Percentiles rank a stretch among this genome's conserved stretches.
Conservation (phyloP, 371 early-diverging fungal species). For the Chytridium lagenaria region DNA sequence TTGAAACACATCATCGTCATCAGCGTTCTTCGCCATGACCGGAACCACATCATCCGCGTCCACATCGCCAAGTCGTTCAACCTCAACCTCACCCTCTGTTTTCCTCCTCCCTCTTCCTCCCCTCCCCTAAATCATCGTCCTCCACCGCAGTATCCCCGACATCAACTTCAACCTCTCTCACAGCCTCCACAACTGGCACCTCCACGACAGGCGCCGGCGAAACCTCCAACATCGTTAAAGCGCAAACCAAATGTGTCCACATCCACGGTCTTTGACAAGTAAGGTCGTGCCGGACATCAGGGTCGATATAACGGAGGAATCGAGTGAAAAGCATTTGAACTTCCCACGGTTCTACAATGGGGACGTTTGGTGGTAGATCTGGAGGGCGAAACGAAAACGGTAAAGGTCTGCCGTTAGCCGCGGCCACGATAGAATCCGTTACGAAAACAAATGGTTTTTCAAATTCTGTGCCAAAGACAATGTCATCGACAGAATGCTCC, state of each 20-base stretch:
- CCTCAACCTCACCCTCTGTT: not conserved
- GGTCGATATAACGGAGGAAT: not conserved
- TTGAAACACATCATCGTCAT: not conserved
- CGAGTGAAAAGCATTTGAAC: not conserved
- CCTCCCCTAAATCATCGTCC: too few relatives aligned
- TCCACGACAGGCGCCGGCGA: not conserved
- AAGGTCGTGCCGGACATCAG: not conserved
- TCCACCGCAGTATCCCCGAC: not conserved
- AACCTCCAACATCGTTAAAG: not conserved
- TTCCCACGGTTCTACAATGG: conserved; percentile 4
- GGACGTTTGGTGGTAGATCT: not conserved
- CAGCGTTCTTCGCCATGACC: not conserved
- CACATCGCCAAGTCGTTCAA: not conserved
- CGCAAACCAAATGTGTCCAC: not conserved
- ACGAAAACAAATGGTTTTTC: not conserved
- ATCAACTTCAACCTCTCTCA: not conserved
- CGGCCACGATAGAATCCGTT: not conserved
- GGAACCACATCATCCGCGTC: not conserved
- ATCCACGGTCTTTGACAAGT: not conserved
- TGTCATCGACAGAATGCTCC: conserved; percentile 10
- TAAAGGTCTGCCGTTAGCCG: not conserved
- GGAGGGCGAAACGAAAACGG: not conserved
- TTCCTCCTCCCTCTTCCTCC: too few relatives aligned
- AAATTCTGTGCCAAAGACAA: conserved; percentile 14
- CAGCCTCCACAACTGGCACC: not conserved